Conservation (phyloP, 176 grass and related monocot genomes). For the Oryza rufipogon region DNA sequence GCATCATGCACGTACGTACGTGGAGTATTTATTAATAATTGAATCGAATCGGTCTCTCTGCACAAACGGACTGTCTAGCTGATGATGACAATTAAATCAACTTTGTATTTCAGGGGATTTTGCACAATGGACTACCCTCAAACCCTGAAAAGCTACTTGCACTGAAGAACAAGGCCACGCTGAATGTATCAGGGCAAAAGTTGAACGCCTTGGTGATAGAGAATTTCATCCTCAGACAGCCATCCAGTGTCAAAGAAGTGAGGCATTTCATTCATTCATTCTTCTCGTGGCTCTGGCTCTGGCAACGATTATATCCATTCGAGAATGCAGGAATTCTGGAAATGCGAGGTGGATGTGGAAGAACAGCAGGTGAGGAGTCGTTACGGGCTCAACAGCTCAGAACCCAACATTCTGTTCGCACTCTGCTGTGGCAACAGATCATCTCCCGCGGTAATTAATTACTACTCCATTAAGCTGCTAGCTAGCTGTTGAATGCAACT, state of each 20-base stretch:
- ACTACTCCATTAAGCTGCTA: too few species aligned
- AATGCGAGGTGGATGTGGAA: conserved; percentile 56
- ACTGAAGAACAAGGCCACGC: conserved; percentile 64
- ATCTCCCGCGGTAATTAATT: conserved; percentile 78
- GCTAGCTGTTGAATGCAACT: too few species aligned
- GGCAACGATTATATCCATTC: too few species aligned
- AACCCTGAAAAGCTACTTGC: conserved; percentile 69
- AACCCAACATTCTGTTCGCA: conserved; percentile 80
- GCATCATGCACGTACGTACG: conserved; percentile 80
- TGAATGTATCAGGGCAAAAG: conserved; percentile 77
- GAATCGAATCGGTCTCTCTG: too few species aligned
- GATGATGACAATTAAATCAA: neutral
- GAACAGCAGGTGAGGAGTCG: conserved; percentile 51
- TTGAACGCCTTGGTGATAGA: conserved; percentile 79
- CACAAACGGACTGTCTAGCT: neutral
- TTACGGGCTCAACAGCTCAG: conserved; percentile 57
- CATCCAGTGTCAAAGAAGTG: conserved; percentile 67
- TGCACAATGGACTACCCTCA: conserved; percentile 80
- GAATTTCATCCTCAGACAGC: conserved; percentile 68
- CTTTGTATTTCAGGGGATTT: conserved; percentile 54
- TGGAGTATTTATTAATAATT: too few species aligned
- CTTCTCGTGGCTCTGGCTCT: too few species aligned
- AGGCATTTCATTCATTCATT: neutral
- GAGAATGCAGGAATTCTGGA: conserved; percentile 47
- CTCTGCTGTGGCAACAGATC: conserved; percentile 81